These are phyloP conservation scores for Trichoderma sp. DNA, from an alignment of 2,329 filamentous ascomycete genomes.

Conservation along the genomic window DNA sequence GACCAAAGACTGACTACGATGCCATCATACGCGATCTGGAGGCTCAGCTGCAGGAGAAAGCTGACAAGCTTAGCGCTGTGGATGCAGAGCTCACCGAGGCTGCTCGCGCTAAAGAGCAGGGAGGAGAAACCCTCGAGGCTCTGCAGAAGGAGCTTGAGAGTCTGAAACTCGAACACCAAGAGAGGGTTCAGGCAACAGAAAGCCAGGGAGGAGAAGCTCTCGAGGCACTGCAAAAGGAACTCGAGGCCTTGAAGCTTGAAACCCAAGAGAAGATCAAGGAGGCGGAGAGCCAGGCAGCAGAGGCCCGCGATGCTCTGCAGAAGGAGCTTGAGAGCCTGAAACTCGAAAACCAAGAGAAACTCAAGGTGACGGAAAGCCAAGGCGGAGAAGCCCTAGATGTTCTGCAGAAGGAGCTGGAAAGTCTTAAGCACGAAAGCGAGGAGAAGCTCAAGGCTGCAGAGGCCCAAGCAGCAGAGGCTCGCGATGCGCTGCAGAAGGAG, in stretches of 20 bases:
- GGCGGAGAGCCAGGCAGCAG: background rate
- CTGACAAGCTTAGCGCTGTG: constrained; percentile 50
- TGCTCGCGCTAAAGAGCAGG: constrained; percentile 48
- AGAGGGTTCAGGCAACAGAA: background rate
- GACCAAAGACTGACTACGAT: constrained; percentile 50
- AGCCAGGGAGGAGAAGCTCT: background rate
- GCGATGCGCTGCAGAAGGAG: constrained; percentile 34
- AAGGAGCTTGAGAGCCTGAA: constrained; percentile 47
- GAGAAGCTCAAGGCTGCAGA: constrained; percentile 36
- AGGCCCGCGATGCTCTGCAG: constrained; percentile 10
- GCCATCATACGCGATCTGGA: constrained; percentile 48
- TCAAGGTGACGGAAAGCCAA: constrained; percentile 32
- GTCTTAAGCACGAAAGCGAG: constrained; percentile 34
- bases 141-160: constrained; percentile 36
- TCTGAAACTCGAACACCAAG: background rate
- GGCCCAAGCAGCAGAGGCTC: background rate
- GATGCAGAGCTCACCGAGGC: constrained; percentile 51
- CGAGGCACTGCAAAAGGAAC: background rate
- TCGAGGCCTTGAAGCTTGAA: background rate
- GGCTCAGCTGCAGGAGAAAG: constrained; percentile 47
- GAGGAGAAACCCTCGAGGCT: constrained; percentile 46
- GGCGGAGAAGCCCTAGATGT: background rate
- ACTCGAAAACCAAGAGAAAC: constrained; percentile 35
- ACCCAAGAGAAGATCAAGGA: background rate
- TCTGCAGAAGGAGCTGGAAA: constrained; percentile 45